These are phyloP conservation scores for Suillus subluteus DNA, from an alignment of 768 basidiomycete genomes.

Conservation along the genomic window DNA sequence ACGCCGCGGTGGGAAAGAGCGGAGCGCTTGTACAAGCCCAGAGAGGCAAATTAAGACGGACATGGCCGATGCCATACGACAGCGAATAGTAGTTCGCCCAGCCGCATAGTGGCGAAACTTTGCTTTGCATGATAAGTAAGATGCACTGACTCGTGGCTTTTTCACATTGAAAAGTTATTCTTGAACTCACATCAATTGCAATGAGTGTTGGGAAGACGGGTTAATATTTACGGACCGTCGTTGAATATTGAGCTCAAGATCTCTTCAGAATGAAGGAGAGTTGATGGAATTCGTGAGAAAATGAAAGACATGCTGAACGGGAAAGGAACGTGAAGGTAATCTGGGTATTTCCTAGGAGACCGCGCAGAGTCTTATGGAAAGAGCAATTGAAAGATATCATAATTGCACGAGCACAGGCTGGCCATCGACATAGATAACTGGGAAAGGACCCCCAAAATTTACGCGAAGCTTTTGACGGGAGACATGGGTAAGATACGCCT, in stretches of 20 bases:
- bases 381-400: slow-evolving; percentile 1
- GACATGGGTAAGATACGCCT: slow-evolving; percentile 19
- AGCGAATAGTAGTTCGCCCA: not conserved
- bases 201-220: slow-evolving; percentile 3
- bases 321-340: not conserved
- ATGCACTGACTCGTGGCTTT: not conserved
- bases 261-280: not conserved
- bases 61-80: slow-evolving; percentile 7
- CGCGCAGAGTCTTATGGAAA: slow-evolving; percentile 20
- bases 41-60: not conserved
- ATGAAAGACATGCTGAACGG: slow-evolving; percentile 2
- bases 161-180: slow-evolving; percentile 1
- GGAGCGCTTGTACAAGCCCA: slow-evolving; percentile 1
- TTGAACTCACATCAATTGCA: not conserved
- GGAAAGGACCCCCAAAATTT: slow-evolving; percentile 34
- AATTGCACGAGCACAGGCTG: slow-evolving; percentile 4
- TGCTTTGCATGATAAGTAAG: not conserved
- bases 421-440: slow-evolving; percentile 2
- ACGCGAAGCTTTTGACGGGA: slow-evolving; percentile 30
- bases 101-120: slow-evolving; percentile 1
- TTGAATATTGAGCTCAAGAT: not conserved
- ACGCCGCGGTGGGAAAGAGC: not conserved
- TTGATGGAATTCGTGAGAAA: slow-evolving; percentile 7
- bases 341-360: slow-evolving; percentile 33
- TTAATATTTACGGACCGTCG: not conserved